phyloP scores from a whole-genome alignment of 345 rosid species.

The Raphanus sativus region DNA sequence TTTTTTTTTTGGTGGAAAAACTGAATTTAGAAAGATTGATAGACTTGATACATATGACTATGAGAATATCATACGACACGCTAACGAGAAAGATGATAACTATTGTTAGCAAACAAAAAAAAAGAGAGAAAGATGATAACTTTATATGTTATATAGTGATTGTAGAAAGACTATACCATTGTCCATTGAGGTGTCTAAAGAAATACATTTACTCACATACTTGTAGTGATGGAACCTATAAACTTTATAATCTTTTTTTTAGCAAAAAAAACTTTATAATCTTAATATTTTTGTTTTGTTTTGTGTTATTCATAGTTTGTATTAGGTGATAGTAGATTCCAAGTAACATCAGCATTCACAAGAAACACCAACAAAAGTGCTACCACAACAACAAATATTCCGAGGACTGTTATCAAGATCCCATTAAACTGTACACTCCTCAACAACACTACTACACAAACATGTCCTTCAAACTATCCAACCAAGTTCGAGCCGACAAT shows the following conservation, averaged over 20 bases:
- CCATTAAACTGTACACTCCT: conserved; percentile 38
- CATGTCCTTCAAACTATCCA: conserved; percentile 37
- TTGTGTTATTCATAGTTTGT: conserved; percentile 29
- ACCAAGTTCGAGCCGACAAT: not conserved
- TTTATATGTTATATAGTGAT: not conserved
- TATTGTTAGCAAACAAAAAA: too few relatives aligned
- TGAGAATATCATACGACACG: not conserved
- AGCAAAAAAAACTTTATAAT: not conserved
- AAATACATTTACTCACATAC: not conserved
- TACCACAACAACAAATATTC: not conserved
- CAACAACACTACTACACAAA: conserved; percentile 16
- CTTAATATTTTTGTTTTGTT: not conserved
- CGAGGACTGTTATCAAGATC: not conserved
- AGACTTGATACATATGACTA: not conserved
- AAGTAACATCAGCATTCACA: conserved; percentile 7
- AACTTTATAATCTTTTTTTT: not conserved
- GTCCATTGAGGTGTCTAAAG: not conserved
- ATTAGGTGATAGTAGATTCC: conserved; percentile 27
- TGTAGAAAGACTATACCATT: not conserved
- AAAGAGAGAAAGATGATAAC: not conserved
- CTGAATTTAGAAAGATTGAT: not conserved
- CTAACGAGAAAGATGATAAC: too few relatives aligned
- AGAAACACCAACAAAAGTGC: conserved; percentile 12
- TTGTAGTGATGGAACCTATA: not conserved
- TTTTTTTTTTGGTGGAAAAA: not conserved